Evolutionary conservation across 1,139 yeast genomes (phyloP), one percentile per base, ranked within the genome.

Genomic region (Nakaseomyces glabratus): DNA sequence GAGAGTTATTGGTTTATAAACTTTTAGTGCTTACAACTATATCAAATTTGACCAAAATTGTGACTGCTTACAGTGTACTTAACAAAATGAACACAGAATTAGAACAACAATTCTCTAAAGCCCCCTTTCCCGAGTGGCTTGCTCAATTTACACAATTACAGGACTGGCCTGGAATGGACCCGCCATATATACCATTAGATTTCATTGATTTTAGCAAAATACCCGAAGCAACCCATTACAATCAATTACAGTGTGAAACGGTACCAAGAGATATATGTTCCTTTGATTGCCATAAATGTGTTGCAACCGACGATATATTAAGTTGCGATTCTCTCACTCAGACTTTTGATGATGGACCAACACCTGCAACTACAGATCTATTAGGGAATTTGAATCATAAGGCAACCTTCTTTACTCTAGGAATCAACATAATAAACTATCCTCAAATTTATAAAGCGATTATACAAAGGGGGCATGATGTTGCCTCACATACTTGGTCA

Each of bases 261-360:
- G 68, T 66, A 9, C 59, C 65, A 3, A 56, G 71, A 34, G 60
- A 61, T 10, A 65, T 70, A 18, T 86, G 97, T 53, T 80, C 95
- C 0, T 86, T 84, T 62, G 96, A 86, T 55, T 86, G 97, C 56
- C 71, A 67, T 56, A 72, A 79, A 46, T 86, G 96, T 59, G 73
- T 77, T 12, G 71, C 77, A n/a, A 68, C 63, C 28, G 93, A 82
- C 56, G 97, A 86, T 51, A 73, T 82, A 4, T 71, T 66, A 48
- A 73, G 90, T 1, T 86, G 96, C 55, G 73, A 80, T 1, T 63
- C 62, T 40, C 60, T 88, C 31, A 75, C 88, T 0, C 97, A 88
- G 58, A 80, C 95, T 0, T 88, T 88, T 60, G 98, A 88, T 56
- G 97, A 90, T 57, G 97, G 98, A 0, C 98, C 98, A 1, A 72